Base-by-base conservation (phyloP, 2,329 filamentous ascomycete species). In the Colletotrichum eremochloae region DNA sequence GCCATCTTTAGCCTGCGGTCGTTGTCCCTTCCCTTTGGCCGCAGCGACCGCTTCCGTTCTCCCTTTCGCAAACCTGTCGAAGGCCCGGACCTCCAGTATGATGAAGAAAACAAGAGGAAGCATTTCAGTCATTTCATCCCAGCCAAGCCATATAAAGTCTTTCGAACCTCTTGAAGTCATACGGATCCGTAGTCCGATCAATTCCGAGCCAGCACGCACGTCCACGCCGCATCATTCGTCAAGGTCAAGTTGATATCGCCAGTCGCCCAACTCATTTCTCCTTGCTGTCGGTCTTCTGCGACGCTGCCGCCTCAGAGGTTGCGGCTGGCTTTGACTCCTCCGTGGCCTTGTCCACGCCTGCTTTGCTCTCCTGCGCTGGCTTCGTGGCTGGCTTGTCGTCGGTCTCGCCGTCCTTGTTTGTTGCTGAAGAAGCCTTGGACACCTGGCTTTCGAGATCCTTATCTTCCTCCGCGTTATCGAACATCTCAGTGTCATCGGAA, bases 401-500 rank as follows among this genome's bases (percentile, higher is more conserved):
- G 75, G 67, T 42, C 8, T 72, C 57, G 53, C 48, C 40, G 42
- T 74, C 71, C 73, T 67, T 71, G 67, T 52, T 67, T n/a, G 73
- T 44, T 55, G 67, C 63, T 24, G 73, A 71, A 36, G 69, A 71
- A 11, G 64, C 18, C 84, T 94, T 95, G 80, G 90, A 89, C 73
- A 96, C 93, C 84, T 97, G 94, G 81, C 92, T 95, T 75, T 90
- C 92, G 75, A 95, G 87, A 80, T 97, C 95, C 81, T 94, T 94
- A 79, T 97, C 94, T 79, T 97, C 94, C 80, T 94, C 93, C 78
- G 85, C 82, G 79, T 95, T 92, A 82, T 98, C 94, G 84, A 98
- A 97, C 92, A 97, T 96, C 78, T 97, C 95, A 75, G 93, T 91
- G 80, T 98, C 95, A 82, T 95, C 92, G 81, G 93, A 93, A 83